phyloP scores from a whole-genome alignment of 371 early-diverging fungal genomes.

The Mortierella sp. region DNA sequence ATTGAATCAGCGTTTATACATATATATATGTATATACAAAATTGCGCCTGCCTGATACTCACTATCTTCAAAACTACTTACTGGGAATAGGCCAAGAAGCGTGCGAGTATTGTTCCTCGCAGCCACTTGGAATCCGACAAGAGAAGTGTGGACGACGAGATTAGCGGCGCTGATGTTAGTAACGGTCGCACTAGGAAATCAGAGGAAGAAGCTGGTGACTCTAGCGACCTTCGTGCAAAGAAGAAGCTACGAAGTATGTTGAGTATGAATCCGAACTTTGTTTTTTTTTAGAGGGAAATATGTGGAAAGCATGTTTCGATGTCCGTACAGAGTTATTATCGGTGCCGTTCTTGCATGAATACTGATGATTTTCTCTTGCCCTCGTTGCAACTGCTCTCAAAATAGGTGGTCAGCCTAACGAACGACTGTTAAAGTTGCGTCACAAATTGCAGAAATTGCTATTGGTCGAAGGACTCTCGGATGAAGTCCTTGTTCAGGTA shows the following conservation, averaged over 20 bases:
- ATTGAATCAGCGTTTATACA: background rate
- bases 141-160: slow-evolving; percentile 47
- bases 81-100: slow-evolving; percentile 35
- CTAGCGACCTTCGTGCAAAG: slow-evolving; percentile 43
- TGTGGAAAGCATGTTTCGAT: background rate
- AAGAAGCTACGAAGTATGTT: slow-evolving; percentile 50
- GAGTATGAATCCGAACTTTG: too few species aligned
- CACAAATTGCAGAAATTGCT: slow-evolving; percentile 55
- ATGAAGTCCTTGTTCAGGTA: slow-evolving; percentile 54
- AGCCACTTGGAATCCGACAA: slow-evolving; percentile 42
- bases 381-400: background rate
- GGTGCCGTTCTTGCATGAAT: background rate
- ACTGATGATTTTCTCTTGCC: background rate
- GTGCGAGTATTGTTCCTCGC: slow-evolving; percentile 18
- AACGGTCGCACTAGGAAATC: slow-evolving; percentile 41
- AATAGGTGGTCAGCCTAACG: slow-evolving; percentile 51
- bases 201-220: slow-evolving; percentile 48
- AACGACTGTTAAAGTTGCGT: slow-evolving; percentile 53
- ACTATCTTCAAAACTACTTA: background rate
- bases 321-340: background rate
- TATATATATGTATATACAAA: background rate
- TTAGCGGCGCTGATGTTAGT: slow-evolving; percentile 16
- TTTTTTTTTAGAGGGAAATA: too few species aligned
- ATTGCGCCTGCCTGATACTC: background rate
- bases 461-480: slow-evolving; percentile 45